These are phyloP conservation scores for Plasmodium chabaudi DNA, from an alignment of 169 alveolate species.

Conservation along the genomic window DNA sequence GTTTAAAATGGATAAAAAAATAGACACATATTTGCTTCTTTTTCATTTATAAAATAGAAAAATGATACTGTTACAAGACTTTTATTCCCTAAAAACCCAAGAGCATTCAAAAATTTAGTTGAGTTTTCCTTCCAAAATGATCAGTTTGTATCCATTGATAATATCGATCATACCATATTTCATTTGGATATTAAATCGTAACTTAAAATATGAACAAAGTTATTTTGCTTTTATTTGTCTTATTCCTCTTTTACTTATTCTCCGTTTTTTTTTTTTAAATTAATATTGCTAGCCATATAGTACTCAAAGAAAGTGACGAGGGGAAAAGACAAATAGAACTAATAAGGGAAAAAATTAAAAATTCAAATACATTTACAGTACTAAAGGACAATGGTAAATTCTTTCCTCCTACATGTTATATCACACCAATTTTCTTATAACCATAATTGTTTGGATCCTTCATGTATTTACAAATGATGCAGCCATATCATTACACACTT, in stretches of 20 bases:
- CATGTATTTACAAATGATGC: too few species aligned
- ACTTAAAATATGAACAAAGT: conserved; percentile 6
- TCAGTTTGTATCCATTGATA: conserved; percentile 38
- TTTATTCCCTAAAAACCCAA: conserved; percentile 72
- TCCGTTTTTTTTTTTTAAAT: conserved; percentile 14
- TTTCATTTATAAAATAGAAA: conserved; percentile 16
- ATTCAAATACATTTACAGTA: conserved; percentile 40
- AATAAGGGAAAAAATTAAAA: conserved; percentile 53
- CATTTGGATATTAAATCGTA: conserved; percentile 69
- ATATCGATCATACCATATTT: conserved; percentile 71
- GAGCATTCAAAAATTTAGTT: conserved; percentile 48
- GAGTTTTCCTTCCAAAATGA: conserved; percentile 72
- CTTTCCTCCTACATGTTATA: background rate
- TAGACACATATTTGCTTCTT: background rate
- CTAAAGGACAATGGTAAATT: conserved; percentile 54
- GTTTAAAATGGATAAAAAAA: background rate
- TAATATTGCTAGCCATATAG: conserved; percentile 21
- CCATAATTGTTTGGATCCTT: too few species aligned
- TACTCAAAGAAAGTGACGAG: conserved; percentile 44
- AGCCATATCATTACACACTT: background rate
- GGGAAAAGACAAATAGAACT: conserved; percentile 62
- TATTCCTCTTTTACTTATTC: background rate
- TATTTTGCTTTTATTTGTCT: background rate
- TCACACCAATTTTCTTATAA: too few species aligned
- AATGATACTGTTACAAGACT: conserved; percentile 62